Evolutionary conservation across 768 basidiomycete species (phyloP), one percentile per base, ranked within the genome.

Genomic region (Cubamyces sp.): DNA sequence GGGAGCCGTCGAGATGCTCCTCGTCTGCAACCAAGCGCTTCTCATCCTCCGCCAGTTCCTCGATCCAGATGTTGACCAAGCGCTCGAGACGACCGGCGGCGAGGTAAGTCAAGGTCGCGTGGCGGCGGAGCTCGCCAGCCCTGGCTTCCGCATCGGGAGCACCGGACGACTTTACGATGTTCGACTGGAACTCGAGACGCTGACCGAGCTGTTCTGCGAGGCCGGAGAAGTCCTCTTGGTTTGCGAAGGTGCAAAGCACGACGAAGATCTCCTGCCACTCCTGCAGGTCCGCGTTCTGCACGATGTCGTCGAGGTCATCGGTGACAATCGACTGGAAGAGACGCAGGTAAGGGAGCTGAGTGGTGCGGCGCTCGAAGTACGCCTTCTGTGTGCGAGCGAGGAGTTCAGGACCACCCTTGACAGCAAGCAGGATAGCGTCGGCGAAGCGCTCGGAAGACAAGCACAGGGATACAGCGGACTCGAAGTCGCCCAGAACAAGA

Each of bases 201-300:
- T 89, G 85, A 7, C 96, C 96, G 41, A 99, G 87, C 73, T 96
- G 92, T 74, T 98, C 96, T 1, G 90, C 88, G 7, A 99, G 82
- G n/a, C 84, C 80, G 12, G 88, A 76, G 69, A 98, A 98, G 70
- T 98, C 94, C 18, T 92, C 90, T 60, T 84, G 76, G 53, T 77
- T 83, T 0, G 96, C 94, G 75, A 96, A 99, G 0, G 96, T 98
- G 78, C 96, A 98, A 11, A 98, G 74, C 14, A 99, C 92, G 40
- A 96, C 96, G 67, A 98, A 98, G 54, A 96, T 92, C 74, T 97
- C 96, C 61, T 90, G 86, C 96, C 96, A 98, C 73, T 99, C 95
- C 43, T 86, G 80, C 53, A 98, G 73, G 67, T 98, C 95, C 23
- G 96, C 96, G 68, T 98, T 97, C 74, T 97, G 95, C 9, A 98